Conservation (phyloP, 108 stramenopile species). For the Phaeodactylum tricornutum region DNA sequence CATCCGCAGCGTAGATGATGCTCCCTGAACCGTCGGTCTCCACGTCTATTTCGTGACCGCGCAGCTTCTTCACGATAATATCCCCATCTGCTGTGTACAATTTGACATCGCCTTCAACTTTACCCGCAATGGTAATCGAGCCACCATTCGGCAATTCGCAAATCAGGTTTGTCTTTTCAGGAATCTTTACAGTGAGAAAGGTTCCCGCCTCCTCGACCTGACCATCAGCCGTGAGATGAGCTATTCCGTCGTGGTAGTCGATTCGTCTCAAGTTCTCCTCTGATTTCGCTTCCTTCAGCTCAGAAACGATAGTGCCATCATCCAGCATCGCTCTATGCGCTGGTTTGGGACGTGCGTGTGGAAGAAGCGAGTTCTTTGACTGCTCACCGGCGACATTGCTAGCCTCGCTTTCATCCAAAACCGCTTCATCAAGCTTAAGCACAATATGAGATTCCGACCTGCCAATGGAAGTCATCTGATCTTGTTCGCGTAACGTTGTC, state of each 20-base stretch:
- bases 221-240: neutral
- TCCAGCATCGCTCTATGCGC: conserved; percentile 12
- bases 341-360: no score
- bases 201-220: neutral
- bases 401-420: no score
- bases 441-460: conserved; percentile 27
- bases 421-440: no score
- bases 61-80: conserved; percentile 48
- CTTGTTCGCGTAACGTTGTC: conserved; percentile 8
- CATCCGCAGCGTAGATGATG: conserved; percentile 39
- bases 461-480: conserved; percentile 30
- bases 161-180: conserved; percentile 64
- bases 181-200: conserved; percentile 40
- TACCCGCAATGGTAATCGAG: conserved; percentile 33
- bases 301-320: conserved; percentile 1
- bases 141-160: conserved; percentile 39
- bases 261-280: neutral
- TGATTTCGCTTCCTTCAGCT: neutral
- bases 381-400: no score
- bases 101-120: conserved; percentile 66
- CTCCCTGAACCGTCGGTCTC: conserved; percentile 12
- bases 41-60: conserved; percentile 54
- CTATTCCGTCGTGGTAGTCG: conserved; percentile 7
- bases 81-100: conserved; percentile 38
- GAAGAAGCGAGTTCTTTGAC: no score